Percentiles rank a stretch among this genome's conserved stretches.
Conservation (phyloP, 2,329 filamentous ascomycete species). For the Colletotrichum paranaense region DNA sequence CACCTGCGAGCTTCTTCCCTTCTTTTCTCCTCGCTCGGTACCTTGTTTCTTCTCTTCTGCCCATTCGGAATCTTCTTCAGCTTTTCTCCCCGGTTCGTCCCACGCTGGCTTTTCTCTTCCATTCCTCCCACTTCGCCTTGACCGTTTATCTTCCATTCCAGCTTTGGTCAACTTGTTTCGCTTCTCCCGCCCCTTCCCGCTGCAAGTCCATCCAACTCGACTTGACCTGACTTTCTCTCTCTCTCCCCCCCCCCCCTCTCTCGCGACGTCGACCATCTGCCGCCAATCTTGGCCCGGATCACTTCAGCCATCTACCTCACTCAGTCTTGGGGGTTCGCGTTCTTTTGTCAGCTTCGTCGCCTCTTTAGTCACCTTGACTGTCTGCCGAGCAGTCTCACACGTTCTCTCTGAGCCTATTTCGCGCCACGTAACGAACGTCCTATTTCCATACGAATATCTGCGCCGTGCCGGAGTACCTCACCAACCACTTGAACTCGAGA, state of each 20-base stretch:
- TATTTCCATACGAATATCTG: background rate
- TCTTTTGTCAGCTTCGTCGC: background rate
- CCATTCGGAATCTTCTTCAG: background rate
- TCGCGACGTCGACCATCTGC: background rate
- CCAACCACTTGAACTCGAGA: constrained; percentile 1
- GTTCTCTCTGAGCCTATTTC: background rate
- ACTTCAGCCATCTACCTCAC: background rate
- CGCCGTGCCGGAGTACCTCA: background rate
- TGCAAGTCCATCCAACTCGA: background rate
- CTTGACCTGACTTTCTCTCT: background rate
- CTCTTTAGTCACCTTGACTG: background rate
- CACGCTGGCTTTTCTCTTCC: constrained; percentile 5
- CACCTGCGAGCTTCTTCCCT: constrained; percentile 24
- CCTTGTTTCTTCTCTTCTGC: constrained; percentile 5
- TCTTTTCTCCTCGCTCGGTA: constrained; percentile 7
- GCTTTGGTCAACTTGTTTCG: constrained; percentile 13
- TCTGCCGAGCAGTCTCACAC: background rate
- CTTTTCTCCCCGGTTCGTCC: background rate
- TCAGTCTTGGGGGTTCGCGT: background rate
- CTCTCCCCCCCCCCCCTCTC: background rate
- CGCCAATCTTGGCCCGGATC: background rate
- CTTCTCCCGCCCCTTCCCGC: background rate
- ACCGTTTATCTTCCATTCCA: constrained; percentile 5
- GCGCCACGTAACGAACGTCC: background rate
- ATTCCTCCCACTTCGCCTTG: constrained; percentile 6